A percentile compares a stretch with the other conserved stretches of the same genome.
These are phyloP conservation scores for Plasmodium relictum DNA, from an alignment of 169 alveolate genomes.

Conservation along the genomic window DNA sequence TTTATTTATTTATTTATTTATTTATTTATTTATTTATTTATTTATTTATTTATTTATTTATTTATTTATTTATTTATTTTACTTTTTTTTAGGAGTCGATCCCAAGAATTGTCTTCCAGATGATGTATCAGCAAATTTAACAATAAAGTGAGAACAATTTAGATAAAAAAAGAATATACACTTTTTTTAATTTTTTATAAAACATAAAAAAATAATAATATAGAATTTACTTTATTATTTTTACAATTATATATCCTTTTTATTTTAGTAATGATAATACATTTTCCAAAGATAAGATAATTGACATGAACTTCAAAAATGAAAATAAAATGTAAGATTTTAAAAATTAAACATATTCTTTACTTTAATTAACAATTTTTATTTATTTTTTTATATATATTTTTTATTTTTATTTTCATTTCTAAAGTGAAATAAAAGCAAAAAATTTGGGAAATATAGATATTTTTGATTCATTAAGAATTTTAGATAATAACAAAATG, in stretches of 20 bases:
- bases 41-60: neutral
- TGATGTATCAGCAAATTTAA: neutral
- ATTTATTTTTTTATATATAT: neutral
- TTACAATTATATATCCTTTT: too few relatives aligned
- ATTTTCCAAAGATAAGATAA: neutral
- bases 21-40: neutral
- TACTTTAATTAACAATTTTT: neutral
- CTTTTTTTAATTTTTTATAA: too few relatives aligned
- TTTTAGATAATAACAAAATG: conserved; percentile 30
- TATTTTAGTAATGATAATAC: neutral
- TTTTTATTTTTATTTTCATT: neutral
- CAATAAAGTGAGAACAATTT: neutral
- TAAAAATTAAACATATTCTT: neutral
- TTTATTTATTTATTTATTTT: neutral
- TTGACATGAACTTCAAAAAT: neutral
- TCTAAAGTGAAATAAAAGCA: conserved; percentile 8
- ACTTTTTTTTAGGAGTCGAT: neutral
- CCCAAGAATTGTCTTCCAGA: conserved; percentile 24
- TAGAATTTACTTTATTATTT: too few relatives aligned
- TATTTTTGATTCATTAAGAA: conserved; percentile 56
- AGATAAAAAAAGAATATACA: neutral
- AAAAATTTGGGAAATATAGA: conserved; percentile 9
- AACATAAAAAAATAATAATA: too few relatives aligned
- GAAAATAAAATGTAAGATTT: conserved; percentile 3
- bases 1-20: neutral